phyloP scores from a whole-genome alignment of 257 asterid species.

The Gynochthodes officinalis region DNA sequence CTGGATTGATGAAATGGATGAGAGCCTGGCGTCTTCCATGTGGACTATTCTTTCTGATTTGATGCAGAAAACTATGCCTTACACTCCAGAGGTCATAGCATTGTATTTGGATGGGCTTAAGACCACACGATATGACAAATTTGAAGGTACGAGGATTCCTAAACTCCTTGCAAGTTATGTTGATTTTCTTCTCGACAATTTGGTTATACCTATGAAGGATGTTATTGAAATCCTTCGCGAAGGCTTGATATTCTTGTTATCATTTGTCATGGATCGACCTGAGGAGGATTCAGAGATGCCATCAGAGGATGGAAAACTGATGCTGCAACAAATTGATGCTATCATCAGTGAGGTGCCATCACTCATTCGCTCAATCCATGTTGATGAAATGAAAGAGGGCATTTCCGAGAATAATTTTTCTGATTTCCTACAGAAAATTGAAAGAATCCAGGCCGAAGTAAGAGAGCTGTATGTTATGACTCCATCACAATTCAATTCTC shows the following conservation, averaged over 20 bases:
- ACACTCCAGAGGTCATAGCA: too few species aligned
- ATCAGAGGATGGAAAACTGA: too few species aligned
- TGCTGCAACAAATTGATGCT: neutral
- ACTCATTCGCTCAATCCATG: neutral
- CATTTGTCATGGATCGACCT: neutral
- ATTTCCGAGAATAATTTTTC: too few species aligned
- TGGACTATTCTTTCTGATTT: neutral
- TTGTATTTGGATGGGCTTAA: neutral
- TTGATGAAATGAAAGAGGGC: neutral
- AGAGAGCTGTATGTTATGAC: neutral
- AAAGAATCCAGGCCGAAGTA: neutral
- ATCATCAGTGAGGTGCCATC: neutral
- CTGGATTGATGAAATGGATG: neutral
- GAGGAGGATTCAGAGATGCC: neutral
- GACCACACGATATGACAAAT: neutral
- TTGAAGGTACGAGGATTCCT: neutral
- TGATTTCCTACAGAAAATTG: neutral
- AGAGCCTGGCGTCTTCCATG: too few species aligned
- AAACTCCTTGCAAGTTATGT: neutral
- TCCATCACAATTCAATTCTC: neutral
- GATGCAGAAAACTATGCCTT: constrained; percentile 4
- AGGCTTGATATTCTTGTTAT: neutral
- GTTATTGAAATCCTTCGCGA: neutral
- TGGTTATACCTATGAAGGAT: neutral
- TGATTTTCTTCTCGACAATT: neutral